Evolutionary conservation across 192 early-diverging fungal genomes (phyloP).

Genomic region (Chytriomyces sp.): DNA sequence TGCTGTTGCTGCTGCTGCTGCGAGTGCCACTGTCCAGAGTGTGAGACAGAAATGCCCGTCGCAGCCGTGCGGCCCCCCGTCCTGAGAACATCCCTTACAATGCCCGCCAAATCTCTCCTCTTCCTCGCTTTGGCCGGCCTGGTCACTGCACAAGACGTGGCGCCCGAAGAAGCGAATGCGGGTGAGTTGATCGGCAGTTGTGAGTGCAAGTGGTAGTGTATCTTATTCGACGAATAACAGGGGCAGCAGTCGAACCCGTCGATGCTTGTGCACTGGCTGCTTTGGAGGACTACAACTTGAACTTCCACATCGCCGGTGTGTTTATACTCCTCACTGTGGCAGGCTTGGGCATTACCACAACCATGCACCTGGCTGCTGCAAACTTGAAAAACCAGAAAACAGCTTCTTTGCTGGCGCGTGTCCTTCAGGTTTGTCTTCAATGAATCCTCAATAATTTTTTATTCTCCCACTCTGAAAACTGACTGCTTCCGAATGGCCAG

Average conservation of each 20-base stretch:
- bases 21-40: no score
- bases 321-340: conserved; percentile 35
- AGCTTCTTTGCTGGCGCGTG: background rate
- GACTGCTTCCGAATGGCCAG: conserved; percentile 1
- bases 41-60: no score
- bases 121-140: no score
- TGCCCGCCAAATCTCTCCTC: no score
- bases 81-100: no score
- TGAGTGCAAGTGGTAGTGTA: background rate
- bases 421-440: background rate
- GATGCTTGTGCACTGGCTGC: background rate
- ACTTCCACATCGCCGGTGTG: conserved; percentile 32
- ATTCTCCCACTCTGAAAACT: no score
- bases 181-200: no score
- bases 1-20: no score
- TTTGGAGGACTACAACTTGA: conserved; percentile 13
- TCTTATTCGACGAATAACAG: background rate
- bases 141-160: no score
- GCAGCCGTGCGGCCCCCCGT: no score
- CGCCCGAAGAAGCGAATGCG: no score
- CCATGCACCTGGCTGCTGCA: conserved; percentile 9
- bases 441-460: no score
- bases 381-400: background rate
- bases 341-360: conserved; percentile 25
- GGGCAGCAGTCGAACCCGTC: background rate